Evolutionary conservation across 2,329 filamentous ascomycete genomes (phyloP).

Genomic region (Fusarium ambrosium): DNA sequence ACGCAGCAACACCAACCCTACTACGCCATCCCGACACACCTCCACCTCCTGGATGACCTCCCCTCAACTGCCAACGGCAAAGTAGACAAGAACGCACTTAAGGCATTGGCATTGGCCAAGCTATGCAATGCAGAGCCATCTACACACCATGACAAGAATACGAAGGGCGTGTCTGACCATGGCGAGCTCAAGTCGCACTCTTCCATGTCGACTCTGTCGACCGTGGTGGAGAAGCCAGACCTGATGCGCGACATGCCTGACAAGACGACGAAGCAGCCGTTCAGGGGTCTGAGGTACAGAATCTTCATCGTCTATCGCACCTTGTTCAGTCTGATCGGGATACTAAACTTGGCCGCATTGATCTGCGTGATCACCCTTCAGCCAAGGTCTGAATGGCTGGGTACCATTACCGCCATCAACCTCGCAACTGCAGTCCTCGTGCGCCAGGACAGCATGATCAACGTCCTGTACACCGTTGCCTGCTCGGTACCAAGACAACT

Average conservation of each 20-base stretch:
- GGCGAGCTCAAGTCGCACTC: slow-evolving; percentile 50
- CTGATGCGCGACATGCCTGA: slow-evolving; percentile 53
- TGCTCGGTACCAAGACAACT: slow-evolving; percentile 61
- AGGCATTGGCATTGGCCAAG: slow-evolving; percentile 47
- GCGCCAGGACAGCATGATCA: slow-evolving; percentile 67
- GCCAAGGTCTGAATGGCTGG: slow-evolving; percentile 54
- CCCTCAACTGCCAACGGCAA: slow-evolving; percentile 69
- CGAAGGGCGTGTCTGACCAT: background rate
- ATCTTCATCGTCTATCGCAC: slow-evolving; percentile 68
- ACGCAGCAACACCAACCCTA: slow-evolving; percentile 63
- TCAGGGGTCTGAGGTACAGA: slow-evolving; percentile 58
- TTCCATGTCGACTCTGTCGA: slow-evolving; percentile 48
- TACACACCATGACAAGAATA: slow-evolving; percentile 15
- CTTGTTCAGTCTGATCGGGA: slow-evolving; percentile 66
- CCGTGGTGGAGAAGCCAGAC: slow-evolving; percentile 48
- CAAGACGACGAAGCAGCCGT: slow-evolving; percentile 57
- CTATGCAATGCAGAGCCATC: slow-evolving; percentile 7
- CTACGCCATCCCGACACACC: slow-evolving; percentile 65
- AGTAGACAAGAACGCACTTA: slow-evolving; percentile 65
- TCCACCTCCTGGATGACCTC: slow-evolving; percentile 59
- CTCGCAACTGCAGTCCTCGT: slow-evolving; percentile 64
- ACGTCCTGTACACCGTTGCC: slow-evolving; percentile 61
- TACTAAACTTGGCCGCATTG: slow-evolving; percentile 65
- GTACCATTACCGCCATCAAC: slow-evolving; percentile 62
- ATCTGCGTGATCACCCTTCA: slow-evolving; percentile 56